These are phyloP conservation scores for Dipodascus albidus DNA, from an alignment of 805 yeast species.

Conservation along the genomic window DNA sequence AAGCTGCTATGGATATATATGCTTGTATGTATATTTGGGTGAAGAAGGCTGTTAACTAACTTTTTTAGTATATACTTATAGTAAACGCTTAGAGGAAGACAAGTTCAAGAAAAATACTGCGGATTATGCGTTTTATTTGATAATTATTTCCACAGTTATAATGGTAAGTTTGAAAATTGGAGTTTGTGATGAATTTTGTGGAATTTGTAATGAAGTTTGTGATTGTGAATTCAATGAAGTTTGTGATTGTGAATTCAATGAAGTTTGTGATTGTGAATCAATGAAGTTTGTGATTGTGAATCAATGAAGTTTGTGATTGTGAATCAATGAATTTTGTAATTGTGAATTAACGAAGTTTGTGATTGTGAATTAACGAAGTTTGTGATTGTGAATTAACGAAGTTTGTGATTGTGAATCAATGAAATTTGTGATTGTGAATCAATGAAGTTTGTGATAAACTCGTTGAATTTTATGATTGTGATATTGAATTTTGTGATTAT, in stretches of 20 bases:
- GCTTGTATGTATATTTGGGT: constrained; percentile 8
- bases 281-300: too few relatives aligned
- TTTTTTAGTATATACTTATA: constrained; percentile 13
- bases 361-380: too few relatives aligned
- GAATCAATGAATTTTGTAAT: too few relatives aligned
- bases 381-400: too few relatives aligned
- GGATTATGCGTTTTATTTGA: constrained; percentile 18
- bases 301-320: too few relatives aligned
- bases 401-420: too few relatives aligned
- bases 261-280: too few relatives aligned
- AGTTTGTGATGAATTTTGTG: not conserved
- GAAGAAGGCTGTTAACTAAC: not conserved
- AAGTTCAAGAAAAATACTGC: constrained; percentile 13
- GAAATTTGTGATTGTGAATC: too few relatives aligned
- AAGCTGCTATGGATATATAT: constrained; percentile 12
- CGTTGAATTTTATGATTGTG: constrained; percentile 18
- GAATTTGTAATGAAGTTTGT: not conserved
- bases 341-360: too few relatives aligned
- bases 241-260: too few relatives aligned
- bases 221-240: constrained; percentile 23
- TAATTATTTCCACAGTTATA: constrained; percentile 13
- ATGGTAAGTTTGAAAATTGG: constrained; percentile 16
- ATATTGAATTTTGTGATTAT: constrained; percentile 17
- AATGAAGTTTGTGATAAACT: constrained; percentile 28
- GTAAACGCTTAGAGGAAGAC: constrained; percentile 12